Percentiles rank a stretch among this genome's conserved stretches.
These are phyloP conservation scores for Citrullus colocynthis DNA, from an alignment of 306 rosid species.

Conservation along the genomic window DNA sequence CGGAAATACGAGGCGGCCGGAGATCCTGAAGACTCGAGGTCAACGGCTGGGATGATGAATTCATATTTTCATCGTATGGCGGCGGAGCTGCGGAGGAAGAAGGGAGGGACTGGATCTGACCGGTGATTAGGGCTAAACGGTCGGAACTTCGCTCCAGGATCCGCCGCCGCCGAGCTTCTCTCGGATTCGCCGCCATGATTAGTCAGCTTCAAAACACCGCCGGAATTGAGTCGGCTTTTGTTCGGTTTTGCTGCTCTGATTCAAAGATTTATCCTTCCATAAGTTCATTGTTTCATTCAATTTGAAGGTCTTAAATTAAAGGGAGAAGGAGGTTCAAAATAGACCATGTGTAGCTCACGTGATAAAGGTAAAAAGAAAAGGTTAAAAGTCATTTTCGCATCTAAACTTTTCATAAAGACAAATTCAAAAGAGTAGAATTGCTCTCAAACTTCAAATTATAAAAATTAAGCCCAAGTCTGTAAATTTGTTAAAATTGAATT, in stretches of 20 bases:
- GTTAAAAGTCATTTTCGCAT: too few species aligned
- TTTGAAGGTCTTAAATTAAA: background rate
- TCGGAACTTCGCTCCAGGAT: conserved; percentile 67
- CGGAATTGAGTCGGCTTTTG: background rate
- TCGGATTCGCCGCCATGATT: conserved; percentile 39
- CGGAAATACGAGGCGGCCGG: conserved; percentile 3
- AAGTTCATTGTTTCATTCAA: background rate
- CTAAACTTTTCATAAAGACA: too few species aligned
- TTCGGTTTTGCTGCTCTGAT: background rate
- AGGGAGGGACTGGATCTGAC: conserved; percentile 39
- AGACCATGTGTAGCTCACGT: background rate
- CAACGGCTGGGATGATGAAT: conserved; percentile 15
- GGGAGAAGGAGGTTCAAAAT: background rate
- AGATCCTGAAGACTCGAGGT: conserved; percentile 13
- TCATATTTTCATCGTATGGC: background rate
- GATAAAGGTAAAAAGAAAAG: background rate
- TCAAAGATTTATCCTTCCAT: background rate
- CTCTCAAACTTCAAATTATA: too few species aligned
- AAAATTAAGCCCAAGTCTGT: too few species aligned
- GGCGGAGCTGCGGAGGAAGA: conserved; percentile 5
- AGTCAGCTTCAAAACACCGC: background rate
- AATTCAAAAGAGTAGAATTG: too few species aligned
- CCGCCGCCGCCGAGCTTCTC: conserved; percentile 54
- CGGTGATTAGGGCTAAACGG: conserved; percentile 61
- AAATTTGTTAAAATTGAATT: too few species aligned